Conservation (phyloP, 2,329 filamentous ascomycete genomes). For the Stachybotrys echinatus region DNA sequence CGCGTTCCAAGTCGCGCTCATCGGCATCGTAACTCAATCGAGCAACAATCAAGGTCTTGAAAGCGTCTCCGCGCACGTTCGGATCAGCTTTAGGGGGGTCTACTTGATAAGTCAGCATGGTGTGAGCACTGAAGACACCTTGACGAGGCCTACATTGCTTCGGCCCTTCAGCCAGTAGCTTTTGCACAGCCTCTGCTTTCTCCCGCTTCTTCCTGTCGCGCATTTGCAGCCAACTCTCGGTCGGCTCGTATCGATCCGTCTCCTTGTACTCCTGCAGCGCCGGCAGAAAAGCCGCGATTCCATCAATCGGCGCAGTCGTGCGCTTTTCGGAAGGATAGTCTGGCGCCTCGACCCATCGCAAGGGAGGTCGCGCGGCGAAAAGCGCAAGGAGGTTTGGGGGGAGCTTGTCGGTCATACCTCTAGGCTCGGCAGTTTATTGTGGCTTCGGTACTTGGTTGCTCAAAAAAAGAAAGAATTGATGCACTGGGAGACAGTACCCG, state of each 20-base stretch:
- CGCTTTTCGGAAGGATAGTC: slow-evolving; percentile 82
- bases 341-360: slow-evolving; percentile 80
- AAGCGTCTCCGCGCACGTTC: slow-evolving; percentile 87
- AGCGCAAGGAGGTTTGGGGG: slow-evolving; percentile 88
- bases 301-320: slow-evolving; percentile 65
- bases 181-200: slow-evolving; percentile 65
- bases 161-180: slow-evolving; percentile 57
- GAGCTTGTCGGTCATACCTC: slow-evolving; percentile 87
- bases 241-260: slow-evolving; percentile 70
- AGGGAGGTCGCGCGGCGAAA: slow-evolving; percentile 87
- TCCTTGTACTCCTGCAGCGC: slow-evolving; percentile 73
- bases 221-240: slow-evolving; percentile 88
- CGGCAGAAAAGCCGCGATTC: slow-evolving; percentile 69
- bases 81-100: slow-evolving; percentile 80
- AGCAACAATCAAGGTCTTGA: slow-evolving; percentile 90
- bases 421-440: too few species aligned
- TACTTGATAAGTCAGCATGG: slow-evolving; percentile 32
- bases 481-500: too few species aligned
- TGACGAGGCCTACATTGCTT: slow-evolving; percentile 49
- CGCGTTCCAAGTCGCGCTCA: slow-evolving; percentile 83
- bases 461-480: slow-evolving; percentile 3
- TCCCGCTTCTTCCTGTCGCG: slow-evolving; percentile 80
- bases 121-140: not conserved
- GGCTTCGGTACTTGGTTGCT: slow-evolving; percentile 9
- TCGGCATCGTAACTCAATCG: slow-evolving; percentile 86